Evolutionary conservation across 306 rosid genomes (phyloP).

Genomic region (Cicer yamashitae): DNA sequence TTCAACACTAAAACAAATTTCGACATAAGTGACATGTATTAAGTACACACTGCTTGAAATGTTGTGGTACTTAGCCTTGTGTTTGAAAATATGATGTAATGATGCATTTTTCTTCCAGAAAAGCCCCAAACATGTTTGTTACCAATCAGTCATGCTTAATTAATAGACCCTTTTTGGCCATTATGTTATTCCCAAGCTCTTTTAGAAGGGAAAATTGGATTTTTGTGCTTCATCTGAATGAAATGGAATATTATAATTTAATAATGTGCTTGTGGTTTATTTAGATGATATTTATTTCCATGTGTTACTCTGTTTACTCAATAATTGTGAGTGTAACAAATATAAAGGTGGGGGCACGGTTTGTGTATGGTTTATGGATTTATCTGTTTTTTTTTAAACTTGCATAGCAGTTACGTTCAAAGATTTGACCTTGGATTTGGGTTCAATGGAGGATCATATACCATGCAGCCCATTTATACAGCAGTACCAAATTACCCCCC

Average conservation of each 20-base stretch:
- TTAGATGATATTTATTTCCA: background rate
- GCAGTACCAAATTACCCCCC: constrained; percentile 82
- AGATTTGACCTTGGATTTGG: constrained; percentile 97
- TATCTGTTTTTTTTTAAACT: constrained; percentile 20
- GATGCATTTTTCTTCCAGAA: background rate
- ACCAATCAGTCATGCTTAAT: background rate
- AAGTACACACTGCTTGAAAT: background rate
- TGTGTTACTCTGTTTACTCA: background rate
- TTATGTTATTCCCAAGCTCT: background rate
- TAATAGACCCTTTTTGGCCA: background rate
- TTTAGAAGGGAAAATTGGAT: background rate
- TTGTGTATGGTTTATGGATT: constrained; percentile 9
- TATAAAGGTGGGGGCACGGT: background rate
- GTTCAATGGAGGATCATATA: constrained; percentile 82
- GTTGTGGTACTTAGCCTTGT: constrained; percentile 4
- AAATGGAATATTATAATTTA: background rate
- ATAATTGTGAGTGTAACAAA: background rate
- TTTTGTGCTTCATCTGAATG: background rate
- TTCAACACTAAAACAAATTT: background rate
- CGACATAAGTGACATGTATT: background rate
- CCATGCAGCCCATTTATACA: constrained; percentile 86
- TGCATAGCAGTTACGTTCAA: constrained; percentile 77
- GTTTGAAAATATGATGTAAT: background rate
- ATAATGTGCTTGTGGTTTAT: background rate
- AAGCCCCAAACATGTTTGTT: background rate